phyloP scores from a whole-genome alignment of 1,139 yeast genomes.

The Saccharomyces hybrid region DNA sequence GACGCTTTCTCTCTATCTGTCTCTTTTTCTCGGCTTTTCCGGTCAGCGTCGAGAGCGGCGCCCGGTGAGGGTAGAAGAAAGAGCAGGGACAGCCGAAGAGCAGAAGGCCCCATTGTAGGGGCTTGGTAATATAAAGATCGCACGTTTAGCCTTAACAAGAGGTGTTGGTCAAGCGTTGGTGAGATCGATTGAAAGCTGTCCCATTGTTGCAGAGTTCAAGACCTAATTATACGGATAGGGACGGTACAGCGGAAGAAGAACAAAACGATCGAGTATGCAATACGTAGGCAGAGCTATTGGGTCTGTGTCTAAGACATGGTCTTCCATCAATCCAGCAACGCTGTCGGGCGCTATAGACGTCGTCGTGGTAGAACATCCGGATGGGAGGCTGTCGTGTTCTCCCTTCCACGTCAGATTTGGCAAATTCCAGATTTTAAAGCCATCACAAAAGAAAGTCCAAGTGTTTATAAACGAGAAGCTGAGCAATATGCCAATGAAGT shows the following conservation, averaged over 20 bases:
- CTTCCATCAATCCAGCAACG: conserved; percentile 92
- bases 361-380: conserved; percentile 88
- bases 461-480: conserved; percentile 75
- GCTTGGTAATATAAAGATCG: background rate
- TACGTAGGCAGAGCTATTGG: conserved; percentile 95
- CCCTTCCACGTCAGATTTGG: conserved; percentile 98
- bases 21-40: background rate
- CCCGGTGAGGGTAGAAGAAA: background rate
- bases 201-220: background rate
- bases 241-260: background rate
- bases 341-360: conserved; percentile 96
- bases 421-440: conserved; percentile 81
- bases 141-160: background rate
- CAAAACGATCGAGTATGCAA: conserved; percentile 49
- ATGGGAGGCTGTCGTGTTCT: conserved; percentile 77
- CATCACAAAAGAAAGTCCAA: conserved; percentile 93
- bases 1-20: background rate
- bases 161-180: background rate
- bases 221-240: background rate
- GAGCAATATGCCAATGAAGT: conserved; percentile 85
- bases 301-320: conserved; percentile 93
- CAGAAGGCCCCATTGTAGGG: background rate
- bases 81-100: background rate
- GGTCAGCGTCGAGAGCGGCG: background rate
- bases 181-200: background rate